phyloP scores from a whole-genome alignment of 768 basidiomycete genomes.

The Boletus rubescentipes region DNA sequence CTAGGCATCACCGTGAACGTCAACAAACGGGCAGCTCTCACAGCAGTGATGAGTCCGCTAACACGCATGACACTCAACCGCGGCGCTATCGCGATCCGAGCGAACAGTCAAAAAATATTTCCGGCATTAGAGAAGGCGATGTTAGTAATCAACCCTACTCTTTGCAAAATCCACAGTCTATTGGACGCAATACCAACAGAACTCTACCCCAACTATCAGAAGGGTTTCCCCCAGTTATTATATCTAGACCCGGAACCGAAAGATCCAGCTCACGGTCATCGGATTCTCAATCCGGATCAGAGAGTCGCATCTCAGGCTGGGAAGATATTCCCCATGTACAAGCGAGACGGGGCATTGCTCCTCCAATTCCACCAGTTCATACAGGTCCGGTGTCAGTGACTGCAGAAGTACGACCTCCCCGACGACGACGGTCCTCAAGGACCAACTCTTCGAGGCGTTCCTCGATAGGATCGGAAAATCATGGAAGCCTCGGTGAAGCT shows the following conservation, averaged over 20 bases:
- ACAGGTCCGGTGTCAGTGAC: neutral
- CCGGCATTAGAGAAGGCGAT: neutral
- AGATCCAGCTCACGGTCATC: neutral
- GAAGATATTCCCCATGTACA: neutral
- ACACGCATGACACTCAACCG: neutral
- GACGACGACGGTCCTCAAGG: neutral
- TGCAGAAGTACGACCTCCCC: no score
- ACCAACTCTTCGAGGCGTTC: neutral
- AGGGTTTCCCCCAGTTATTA: neutral
- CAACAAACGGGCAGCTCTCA: neutral
- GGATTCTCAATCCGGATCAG: neutral
- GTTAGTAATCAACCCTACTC: neutral
- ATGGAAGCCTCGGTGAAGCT: no score
- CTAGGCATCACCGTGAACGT: neutral
- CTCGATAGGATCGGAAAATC: neutral
- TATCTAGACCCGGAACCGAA: neutral
- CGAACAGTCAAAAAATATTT: neutral
- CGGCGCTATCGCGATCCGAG: neutral
- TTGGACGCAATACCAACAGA: neutral
- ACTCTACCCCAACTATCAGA: neutral
- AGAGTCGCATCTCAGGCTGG: neutral
- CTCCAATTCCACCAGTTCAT: neutral
- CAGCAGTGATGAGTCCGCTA: neutral
- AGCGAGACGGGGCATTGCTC: no score
- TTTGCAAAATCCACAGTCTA: neutral